These are phyloP conservation scores for Arthroderma sp. DNA, from an alignment of 2,329 filamentous ascomycete genomes.

Conservation along the genomic window DNA sequence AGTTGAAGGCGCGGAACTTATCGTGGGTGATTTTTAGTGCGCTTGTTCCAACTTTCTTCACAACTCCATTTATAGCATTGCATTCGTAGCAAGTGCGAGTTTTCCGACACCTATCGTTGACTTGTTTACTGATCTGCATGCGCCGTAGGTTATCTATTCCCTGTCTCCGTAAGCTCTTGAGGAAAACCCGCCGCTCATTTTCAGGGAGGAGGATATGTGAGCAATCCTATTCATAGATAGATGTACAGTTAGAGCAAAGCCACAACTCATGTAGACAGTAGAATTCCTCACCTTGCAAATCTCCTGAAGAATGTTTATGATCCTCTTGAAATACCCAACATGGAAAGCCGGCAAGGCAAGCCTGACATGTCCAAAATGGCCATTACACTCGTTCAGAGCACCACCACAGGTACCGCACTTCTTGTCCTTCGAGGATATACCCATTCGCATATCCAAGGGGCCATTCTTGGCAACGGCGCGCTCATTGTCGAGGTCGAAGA, in stretches of 20 bases:
- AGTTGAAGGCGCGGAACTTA: slow-evolving; percentile 78
- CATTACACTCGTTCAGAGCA: slow-evolving; percentile 70
- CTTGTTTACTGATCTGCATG: slow-evolving; percentile 70
- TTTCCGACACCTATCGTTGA: slow-evolving; percentile 83
- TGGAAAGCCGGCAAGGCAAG: slow-evolving; percentile 88
- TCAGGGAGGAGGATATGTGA: slow-evolving; percentile 72
- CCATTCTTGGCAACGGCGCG: slow-evolving; percentile 68
- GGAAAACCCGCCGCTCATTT: slow-evolving; percentile 58
- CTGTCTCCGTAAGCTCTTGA: slow-evolving; percentile 68
- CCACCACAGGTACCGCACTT: slow-evolving; percentile 74
- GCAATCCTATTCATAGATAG: slow-evolving; percentile 47
- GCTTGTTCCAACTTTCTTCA: slow-evolving; percentile 68
- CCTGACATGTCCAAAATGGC: slow-evolving; percentile 88
- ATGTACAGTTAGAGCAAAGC: not conserved
- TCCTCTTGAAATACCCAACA: slow-evolving; percentile 88
- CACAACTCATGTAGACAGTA: not conserved
- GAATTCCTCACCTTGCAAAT: slow-evolving; percentile 61
- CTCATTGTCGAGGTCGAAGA: slow-evolving; percentile 78
- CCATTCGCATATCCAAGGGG: slow-evolving; percentile 75
- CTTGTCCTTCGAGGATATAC: slow-evolving; percentile 72
- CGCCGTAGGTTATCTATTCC: slow-evolving; percentile 77
- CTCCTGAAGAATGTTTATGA: slow-evolving; percentile 80
- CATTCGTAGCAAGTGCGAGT: slow-evolving; percentile 71
- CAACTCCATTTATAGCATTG: slow-evolving; percentile 70
- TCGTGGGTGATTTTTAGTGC: slow-evolving; percentile 92